These are phyloP conservation scores for Solanum rostratum DNA, from an alignment of 257 asterid species.

Conservation along the genomic window DNA sequence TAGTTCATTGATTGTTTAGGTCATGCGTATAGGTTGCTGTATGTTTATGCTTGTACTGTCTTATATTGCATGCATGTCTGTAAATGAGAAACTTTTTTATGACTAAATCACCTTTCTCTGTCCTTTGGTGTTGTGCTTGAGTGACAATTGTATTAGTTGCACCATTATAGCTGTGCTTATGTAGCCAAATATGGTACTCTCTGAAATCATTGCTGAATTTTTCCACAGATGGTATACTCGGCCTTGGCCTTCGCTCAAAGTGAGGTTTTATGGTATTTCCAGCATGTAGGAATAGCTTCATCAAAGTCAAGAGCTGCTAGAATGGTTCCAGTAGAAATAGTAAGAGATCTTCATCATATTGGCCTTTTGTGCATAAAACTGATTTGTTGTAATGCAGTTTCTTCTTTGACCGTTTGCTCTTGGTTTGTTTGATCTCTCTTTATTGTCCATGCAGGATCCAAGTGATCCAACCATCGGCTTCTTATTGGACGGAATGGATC, in stretches of 20 bases:
- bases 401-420: background rate
- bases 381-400: background rate
- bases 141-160: background rate
- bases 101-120: background rate
- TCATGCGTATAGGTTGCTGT: background rate
- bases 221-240: constrained; percentile 92
- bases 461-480: constrained; percentile 97
- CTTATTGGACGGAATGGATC: constrained; percentile 93
- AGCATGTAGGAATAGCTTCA: constrained; percentile 82
- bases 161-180: background rate
- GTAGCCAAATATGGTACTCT: background rate
- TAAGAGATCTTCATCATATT: constrained; percentile 32
- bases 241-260: constrained; percentile 95
- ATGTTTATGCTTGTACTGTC: background rate
- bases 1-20: background rate
- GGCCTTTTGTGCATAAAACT: background rate
- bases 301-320: constrained; percentile 70
- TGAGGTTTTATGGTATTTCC: constrained; percentile 95
- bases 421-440: background rate
- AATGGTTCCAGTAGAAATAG: constrained; percentile 69
- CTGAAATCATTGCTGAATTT: constrained; percentile 13
- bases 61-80: background rate
- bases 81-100: background rate
- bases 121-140: background rate
- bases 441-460: constrained; percentile 53